phyloP scores from a whole-genome alignment of 345 rosid species.

The Eucalyptus polybractea region DNA sequence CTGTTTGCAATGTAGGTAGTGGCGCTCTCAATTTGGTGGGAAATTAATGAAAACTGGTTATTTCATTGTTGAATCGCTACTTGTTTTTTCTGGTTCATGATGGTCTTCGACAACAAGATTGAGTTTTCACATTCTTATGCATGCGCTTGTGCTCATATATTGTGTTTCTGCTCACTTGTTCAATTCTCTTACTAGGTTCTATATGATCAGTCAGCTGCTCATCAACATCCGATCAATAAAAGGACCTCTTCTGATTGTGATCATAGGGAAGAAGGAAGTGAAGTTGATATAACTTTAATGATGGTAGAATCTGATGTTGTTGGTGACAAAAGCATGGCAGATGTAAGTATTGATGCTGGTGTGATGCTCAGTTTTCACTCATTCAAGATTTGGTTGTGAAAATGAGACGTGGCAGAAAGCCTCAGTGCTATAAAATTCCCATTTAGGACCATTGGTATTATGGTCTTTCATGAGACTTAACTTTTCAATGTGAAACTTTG shows the following conservation, averaged over 20 bases:
- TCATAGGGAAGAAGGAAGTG: slow-evolving; percentile 22
- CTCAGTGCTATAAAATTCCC: background rate
- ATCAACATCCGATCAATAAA: slow-evolving; percentile 10
- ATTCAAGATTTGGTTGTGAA: background rate
- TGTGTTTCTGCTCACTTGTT: background rate
- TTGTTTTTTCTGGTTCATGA: background rate
- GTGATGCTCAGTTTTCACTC: background rate
- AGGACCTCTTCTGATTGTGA: slow-evolving; percentile 20
- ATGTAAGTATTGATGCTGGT: slow-evolving; percentile 33
- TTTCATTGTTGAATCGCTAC: background rate
- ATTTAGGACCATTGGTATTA: no score
- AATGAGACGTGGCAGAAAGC: background rate
- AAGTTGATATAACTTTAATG: slow-evolving; percentile 31
- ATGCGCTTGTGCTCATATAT: background rate
- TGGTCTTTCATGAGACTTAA: background rate
- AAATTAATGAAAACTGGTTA: background rate
- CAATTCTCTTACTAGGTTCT: slow-evolving; percentile 16
- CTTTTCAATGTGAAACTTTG: background rate
- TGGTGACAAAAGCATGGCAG: slow-evolving; percentile 8
- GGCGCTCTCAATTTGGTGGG: background rate
- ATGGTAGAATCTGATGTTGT: slow-evolving; percentile 21
- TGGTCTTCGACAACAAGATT: background rate
- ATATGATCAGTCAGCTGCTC: slow-evolving; percentile 11
- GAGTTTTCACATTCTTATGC: background rate
- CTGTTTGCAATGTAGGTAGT: background rate